These are phyloP conservation scores for Botrytis pseudocinerea DNA, from an alignment of 2,329 filamentous ascomycete species.

Conservation along the genomic window DNA sequence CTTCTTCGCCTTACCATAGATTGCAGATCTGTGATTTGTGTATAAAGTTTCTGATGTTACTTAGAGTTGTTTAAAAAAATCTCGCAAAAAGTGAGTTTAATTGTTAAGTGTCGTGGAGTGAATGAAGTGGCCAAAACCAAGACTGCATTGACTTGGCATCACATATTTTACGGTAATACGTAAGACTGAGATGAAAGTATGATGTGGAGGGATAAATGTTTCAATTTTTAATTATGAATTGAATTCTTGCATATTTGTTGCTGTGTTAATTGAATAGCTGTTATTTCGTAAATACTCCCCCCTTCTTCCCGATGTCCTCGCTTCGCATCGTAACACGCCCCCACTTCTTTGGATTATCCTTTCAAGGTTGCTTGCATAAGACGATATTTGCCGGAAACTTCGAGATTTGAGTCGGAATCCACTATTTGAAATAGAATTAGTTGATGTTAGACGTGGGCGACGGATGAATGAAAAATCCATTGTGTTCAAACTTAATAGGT, in stretches of 20 bases:
- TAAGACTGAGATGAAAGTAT: not conserved
- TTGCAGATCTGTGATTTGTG: not conserved
- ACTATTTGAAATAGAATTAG: fast-evolving
- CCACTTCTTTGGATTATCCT: not conserved
- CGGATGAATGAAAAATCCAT: not conserved
- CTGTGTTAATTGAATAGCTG: not conserved
- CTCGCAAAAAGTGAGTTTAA: too few species aligned
- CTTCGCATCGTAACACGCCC: not conserved
- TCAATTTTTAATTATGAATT: not conserved
- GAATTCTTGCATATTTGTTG: not conserved
- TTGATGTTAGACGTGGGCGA: too few species aligned
- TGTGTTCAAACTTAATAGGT: not conserved
- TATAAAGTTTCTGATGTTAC: fast-evolving
- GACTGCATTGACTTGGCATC: not conserved
- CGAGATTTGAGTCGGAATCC: not conserved
- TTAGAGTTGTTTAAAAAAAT: not conserved
- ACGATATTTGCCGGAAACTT: fast-evolving
- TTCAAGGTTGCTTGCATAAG: not conserved
- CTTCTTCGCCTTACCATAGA: not conserved
- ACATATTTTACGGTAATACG: not conserved
- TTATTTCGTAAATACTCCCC: not conserved
- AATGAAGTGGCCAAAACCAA: not conserved
- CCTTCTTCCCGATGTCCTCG: not conserved
- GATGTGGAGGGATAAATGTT: too few species aligned
- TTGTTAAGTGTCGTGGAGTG: not conserved